Conservation (phyloP, 192 early-diverging fungal species). For the Coemansia sp. region DNA sequence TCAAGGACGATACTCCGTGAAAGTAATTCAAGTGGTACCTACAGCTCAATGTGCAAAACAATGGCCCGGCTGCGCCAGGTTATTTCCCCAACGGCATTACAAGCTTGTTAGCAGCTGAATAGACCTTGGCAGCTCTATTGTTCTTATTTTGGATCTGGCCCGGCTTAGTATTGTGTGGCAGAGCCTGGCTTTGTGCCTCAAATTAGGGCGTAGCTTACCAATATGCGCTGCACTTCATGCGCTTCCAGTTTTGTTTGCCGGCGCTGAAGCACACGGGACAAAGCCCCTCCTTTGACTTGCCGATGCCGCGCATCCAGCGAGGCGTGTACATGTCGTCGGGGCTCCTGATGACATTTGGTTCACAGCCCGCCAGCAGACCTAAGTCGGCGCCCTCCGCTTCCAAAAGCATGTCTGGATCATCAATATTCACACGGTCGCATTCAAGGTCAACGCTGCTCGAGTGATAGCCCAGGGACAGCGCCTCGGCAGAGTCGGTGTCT, state of each 20-base stretch:
- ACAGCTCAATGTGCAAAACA: slow-evolving; percentile 3
- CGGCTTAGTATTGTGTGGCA: slow-evolving; percentile 9
- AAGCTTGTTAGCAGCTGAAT: not conserved
- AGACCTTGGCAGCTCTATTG: not conserved
- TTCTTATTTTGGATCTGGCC: not conserved
- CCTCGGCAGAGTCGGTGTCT: not conserved
- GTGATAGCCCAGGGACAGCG: not conserved
- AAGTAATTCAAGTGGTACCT: slow-evolving; percentile 57
- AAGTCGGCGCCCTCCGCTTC: not conserved
- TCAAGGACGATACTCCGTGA: slow-evolving; percentile 52
- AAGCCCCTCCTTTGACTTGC: slow-evolving; percentile 52
- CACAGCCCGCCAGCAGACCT: slow-evolving; percentile 8
- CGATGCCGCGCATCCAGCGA: slow-evolving; percentile 52
- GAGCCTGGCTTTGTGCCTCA: not conserved
- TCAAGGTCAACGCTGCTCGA: not conserved
- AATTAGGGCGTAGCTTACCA: slow-evolving; percentile 39
- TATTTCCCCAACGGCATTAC: not conserved
- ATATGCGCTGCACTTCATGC: slow-evolving; percentile 57
- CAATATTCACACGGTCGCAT: not conserved
- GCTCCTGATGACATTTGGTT: slow-evolving; percentile 36
- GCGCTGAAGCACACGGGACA: slow-evolving; percentile 45
- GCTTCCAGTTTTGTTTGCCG: slow-evolving; percentile 38
- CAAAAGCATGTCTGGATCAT: not conserved
- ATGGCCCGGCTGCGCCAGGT: not conserved
- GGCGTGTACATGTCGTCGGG: slow-evolving; percentile 54